These are phyloP conservation scores for Waltiozyma sp. DNA, from an alignment of 1,139 yeast species.

Conservation along the genomic window DNA sequence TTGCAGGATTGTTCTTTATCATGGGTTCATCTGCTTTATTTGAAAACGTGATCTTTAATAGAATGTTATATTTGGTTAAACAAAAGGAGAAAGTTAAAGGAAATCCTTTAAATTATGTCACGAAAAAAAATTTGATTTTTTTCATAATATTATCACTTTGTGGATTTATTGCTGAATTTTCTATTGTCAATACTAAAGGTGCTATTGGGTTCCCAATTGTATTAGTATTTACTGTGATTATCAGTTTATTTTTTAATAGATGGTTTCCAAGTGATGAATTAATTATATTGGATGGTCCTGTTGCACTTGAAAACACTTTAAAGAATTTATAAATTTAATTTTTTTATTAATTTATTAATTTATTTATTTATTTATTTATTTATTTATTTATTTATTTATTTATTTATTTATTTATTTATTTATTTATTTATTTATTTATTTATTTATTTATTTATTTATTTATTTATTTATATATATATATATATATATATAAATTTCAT, in stretches of 20 bases:
- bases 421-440: no score
- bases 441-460: no score
- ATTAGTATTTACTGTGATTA: constrained; percentile 56
- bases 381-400: no score
- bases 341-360: no score
- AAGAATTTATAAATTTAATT: constrained; percentile 20
- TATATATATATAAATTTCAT: neutral
- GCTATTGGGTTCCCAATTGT: constrained; percentile 95
- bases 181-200: constrained; percentile 74
- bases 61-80: constrained; percentile 53
- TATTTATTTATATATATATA: no score
- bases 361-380: no score
- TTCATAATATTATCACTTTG: constrained; percentile 50
- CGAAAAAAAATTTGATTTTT: constrained; percentile 39
- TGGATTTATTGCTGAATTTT: constrained; percentile 74
- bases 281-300: constrained; percentile 44
- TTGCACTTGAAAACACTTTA: constrained; percentile 25
- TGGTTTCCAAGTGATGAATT: constrained; percentile 56
- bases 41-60: constrained; percentile 51
- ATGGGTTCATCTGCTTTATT: constrained; percentile 83
- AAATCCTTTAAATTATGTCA: constrained; percentile 22
- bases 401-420: no score
- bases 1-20: constrained; percentile 84
- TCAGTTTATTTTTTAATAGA: constrained; percentile 45
- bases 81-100: constrained; percentile 28